Evolutionary conservation across 2,329 filamentous ascomycete species (phyloP).

Genomic region (Dothiorella sarmentorum): DNA sequence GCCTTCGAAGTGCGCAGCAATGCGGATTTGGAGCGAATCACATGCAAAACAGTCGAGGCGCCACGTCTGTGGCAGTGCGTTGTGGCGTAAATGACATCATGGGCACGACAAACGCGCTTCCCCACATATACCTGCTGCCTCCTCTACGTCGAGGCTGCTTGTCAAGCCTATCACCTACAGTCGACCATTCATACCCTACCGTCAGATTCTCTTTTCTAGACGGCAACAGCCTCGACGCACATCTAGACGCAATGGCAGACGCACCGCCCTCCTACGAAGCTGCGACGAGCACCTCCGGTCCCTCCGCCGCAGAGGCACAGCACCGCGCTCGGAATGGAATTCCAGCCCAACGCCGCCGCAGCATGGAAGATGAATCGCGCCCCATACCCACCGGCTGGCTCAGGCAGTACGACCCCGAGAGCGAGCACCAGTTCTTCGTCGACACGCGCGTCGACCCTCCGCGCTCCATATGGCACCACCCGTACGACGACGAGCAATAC

Average conservation of each 20-base stretch:
- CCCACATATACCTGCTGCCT: neutral
- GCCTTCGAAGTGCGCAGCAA: neutral
- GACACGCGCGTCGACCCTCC: constrained; percentile 55
- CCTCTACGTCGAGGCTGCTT: neutral
- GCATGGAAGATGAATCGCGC: constrained; percentile 60
- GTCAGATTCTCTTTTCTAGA: too few species aligned
- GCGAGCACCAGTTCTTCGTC: constrained; percentile 61
- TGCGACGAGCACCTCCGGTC: constrained; percentile 26
- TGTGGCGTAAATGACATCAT: neutral
- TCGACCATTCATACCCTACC: too few species aligned
- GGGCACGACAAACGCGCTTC: neutral
- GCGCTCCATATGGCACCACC: constrained; percentile 59
- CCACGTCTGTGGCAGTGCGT: constrained; percentile 3
- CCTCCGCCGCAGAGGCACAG: constrained; percentile 18
- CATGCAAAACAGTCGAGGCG: too few species aligned
- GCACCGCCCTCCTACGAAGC: constrained; percentile 33
- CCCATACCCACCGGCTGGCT: constrained; percentile 56
- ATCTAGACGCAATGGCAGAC: too few species aligned
- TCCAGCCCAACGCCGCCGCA: constrained; percentile 50
- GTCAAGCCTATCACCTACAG: neutral
- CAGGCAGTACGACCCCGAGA: constrained; percentile 52
- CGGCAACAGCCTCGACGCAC: too few species aligned
- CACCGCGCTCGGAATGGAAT: constrained; percentile 50
- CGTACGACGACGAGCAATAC: constrained; percentile 57
- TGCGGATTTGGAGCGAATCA: neutral